Conservation (phyloP, 2,329 filamentous ascomycete genomes). For the Ascochyta viciae-villosae region DNA sequence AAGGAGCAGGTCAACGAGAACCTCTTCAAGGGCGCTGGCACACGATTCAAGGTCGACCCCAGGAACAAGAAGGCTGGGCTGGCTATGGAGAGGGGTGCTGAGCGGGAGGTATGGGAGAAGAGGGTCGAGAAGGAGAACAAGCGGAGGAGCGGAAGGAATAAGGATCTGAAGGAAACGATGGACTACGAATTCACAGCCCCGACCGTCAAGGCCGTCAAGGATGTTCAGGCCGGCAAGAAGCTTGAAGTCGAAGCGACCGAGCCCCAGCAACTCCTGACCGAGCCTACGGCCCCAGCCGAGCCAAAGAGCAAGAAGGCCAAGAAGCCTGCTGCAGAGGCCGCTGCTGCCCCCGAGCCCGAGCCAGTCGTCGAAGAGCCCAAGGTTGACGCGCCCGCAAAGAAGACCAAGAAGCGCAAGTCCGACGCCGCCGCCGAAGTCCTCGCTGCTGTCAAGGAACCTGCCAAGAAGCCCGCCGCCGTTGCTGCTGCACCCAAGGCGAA, state of each 20-base stretch:
- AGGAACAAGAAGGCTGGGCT: constrained; percentile 85
- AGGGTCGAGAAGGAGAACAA: constrained; percentile 76
- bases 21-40: constrained; percentile 89
- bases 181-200: constrained; percentile 86
- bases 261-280: constrained; percentile 35
- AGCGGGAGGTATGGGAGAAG: constrained; percentile 79
- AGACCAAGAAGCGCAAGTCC: constrained; percentile 36
- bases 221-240: constrained; percentile 28
- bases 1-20: constrained; percentile 78
- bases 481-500: constrained; percentile 19
- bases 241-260: constrained; percentile 33
- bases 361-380: constrained; percentile 19
- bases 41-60: constrained; percentile 86
- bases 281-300: constrained; percentile 19
- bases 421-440: constrained; percentile 18
- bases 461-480: constrained; percentile 28
- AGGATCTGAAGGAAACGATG: constrained; percentile 77
- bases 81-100: constrained; percentile 74
- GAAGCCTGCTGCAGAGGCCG: constrained; percentile 28
- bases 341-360: constrained; percentile 34
- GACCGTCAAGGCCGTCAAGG: constrained; percentile 68
- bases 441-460: constrained; percentile 20
- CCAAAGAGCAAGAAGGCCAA: constrained; percentile 38
- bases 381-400: constrained; percentile 20
- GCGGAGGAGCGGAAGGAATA: constrained; percentile 71